Percentiles rank a stretch among this genome's conserved stretches.
Conservation (phyloP, 352 stramenopile species). For the Phytophthora pini region DNA sequence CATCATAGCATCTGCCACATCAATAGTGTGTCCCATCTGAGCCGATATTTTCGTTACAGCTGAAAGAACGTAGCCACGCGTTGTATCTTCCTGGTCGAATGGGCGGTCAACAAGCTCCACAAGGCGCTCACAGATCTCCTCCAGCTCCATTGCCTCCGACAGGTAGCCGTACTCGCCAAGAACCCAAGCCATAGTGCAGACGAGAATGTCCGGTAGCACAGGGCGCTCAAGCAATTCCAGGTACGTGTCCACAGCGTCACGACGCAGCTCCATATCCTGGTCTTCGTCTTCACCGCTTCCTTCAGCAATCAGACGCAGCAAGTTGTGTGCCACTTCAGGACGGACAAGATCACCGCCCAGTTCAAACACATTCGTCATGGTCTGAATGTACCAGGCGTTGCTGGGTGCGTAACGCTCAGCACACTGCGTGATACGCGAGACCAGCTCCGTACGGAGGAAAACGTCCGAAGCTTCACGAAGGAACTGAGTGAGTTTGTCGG, state of each 20-base stretch:
- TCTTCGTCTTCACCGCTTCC: constrained; percentile 97
- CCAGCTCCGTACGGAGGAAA: constrained; percentile 98
- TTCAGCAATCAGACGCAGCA: constrained; percentile 98
- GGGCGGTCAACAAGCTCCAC: constrained; percentile 92
- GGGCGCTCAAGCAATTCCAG: constrained; percentile 95
- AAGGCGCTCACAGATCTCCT: constrained; percentile 95
- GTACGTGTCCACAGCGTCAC: constrained; percentile 98
- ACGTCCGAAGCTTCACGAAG: constrained; percentile 96
- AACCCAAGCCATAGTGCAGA: constrained; percentile 98
- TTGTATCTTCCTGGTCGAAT: constrained; percentile 91
- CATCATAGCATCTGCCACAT: constrained; percentile 94
- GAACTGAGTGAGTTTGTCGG: constrained; percentile 98
- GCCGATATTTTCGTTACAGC: constrained; percentile 99
- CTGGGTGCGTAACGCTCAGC: constrained; percentile 97
- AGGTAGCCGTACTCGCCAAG: constrained; percentile 99
- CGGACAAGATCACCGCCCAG: constrained; percentile 97
- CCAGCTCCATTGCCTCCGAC: constrained; percentile 91
- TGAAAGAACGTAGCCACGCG: constrained; percentile 95
- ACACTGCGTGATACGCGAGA: constrained; percentile 97
- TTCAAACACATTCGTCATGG: constrained; percentile 97
- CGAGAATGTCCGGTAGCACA: constrained; percentile 95
- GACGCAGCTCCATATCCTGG: constrained; percentile 95
- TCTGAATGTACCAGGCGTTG: constrained; percentile 99
- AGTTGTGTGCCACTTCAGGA: constrained; percentile 96
- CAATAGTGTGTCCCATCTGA: constrained; percentile 92